A percentile compares a stretch with the other conserved stretches of the same genome.
Evolutionary conservation across 1,139 yeast species (phyloP).

Genomic region (Lodderomyces elongisporus): DNA sequence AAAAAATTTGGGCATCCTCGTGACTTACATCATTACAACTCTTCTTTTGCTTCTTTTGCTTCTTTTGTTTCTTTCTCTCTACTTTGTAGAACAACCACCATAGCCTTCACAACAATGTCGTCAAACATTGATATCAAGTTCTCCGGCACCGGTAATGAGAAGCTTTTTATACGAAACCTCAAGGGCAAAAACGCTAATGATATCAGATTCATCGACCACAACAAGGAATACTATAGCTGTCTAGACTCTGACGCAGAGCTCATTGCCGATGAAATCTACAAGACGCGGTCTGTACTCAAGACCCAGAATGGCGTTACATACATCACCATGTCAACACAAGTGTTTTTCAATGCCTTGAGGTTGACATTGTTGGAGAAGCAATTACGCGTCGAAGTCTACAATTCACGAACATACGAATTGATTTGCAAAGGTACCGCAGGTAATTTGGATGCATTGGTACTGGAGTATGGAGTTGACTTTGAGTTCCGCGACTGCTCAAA

Average conservation of each 20-base stretch:
- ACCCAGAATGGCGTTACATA: slow-evolving; percentile 50
- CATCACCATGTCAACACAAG: slow-evolving; percentile 74
- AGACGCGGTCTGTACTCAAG: slow-evolving; percentile 76
- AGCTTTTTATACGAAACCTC: slow-evolving; percentile 55
- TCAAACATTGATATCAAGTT: slow-evolving; percentile 68
- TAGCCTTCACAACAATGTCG: no score
- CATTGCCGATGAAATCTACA: slow-evolving; percentile 79
- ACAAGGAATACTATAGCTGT: slow-evolving; percentile 70
- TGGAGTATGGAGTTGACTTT: slow-evolving; percentile 48
- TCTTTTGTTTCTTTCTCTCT: no score
- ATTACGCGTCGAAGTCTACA: slow-evolving; percentile 68
- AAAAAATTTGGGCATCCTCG: no score
- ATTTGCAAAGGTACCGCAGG: slow-evolving; percentile 81
- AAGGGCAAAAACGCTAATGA: slow-evolving; percentile 41
- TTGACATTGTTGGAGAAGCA: slow-evolving; percentile 66
- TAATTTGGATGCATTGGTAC: slow-evolving; percentile 52
- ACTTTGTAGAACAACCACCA: no score
- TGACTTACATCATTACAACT: no score
- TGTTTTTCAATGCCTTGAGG: slow-evolving; percentile 59
- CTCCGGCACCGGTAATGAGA: slow-evolving; percentile 58
- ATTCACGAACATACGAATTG: slow-evolving; percentile 56
- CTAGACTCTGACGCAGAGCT: slow-evolving; percentile 75
- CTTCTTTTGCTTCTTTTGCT: no score
- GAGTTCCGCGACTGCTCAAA: slow-evolving; percentile 59
- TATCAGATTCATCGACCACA: slow-evolving; percentile 63